phyloP scores from a whole-genome alignment of 2,329 filamentous ascomycete genomes.

The Ceratocystis variospora region DNA sequence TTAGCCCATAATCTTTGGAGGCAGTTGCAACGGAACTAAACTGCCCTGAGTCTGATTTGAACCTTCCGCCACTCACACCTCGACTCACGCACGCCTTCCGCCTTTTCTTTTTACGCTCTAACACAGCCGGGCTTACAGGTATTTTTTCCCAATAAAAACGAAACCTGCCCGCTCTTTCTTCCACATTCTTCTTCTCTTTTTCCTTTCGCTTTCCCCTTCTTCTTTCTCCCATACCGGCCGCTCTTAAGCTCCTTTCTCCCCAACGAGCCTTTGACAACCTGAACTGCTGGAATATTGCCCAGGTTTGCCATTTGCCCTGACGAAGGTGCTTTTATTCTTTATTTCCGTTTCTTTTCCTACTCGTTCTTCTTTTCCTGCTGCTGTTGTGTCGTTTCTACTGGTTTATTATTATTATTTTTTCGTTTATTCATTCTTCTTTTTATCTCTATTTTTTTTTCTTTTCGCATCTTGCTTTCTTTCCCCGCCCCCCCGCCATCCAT shows the following conservation, averaged over 20 bases:
- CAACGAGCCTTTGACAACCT: conserved; percentile 12
- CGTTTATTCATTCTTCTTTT: neutral
- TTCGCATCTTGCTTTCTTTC: neutral
- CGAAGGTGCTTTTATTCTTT: conserved; percentile 4
- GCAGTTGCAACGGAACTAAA: neutral
- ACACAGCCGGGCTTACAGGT: neutral
- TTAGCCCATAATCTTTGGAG: neutral
- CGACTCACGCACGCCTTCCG: neutral
- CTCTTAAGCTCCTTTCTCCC: neutral
- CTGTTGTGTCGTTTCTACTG: neutral
- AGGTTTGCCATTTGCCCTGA: conserved; percentile 11
- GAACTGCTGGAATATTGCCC: conserved; percentile 20
- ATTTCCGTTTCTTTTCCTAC: neutral
- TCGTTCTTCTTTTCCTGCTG: neutral
- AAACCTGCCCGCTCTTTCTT: neutral
- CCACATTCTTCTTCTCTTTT: neutral
- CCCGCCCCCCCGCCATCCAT: conserved; percentile 1
- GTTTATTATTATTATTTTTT: neutral
- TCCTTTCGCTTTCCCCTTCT: neutral
- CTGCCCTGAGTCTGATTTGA: neutral
- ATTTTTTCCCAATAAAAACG: conserved; percentile 1
- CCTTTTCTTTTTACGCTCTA: neutral
- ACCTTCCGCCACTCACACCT: neutral
- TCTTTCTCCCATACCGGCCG: neutral
- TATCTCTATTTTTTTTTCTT: neutral